A percentile compares a stretch with the other conserved stretches of the same genome.
These are phyloP conservation scores for Ganoderma leucocontextum DNA, from an alignment of 1,284 basidiomycete species.

Conservation along the genomic window DNA sequence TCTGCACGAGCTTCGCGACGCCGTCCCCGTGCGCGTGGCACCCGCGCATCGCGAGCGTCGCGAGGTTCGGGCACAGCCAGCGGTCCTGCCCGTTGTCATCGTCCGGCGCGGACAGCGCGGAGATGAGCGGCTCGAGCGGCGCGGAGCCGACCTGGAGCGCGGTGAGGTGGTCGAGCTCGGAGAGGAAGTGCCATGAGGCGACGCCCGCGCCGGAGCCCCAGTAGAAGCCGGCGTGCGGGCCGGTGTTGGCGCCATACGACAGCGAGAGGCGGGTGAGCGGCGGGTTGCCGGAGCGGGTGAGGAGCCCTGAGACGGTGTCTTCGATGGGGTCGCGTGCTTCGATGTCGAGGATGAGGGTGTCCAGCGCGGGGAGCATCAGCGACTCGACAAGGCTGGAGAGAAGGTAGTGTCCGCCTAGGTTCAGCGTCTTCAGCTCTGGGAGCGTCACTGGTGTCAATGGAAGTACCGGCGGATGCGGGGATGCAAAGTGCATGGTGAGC, in stretches of 20 bases:
- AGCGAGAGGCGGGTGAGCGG: constrained; percentile 64
- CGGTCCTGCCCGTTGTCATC: constrained; percentile 56
- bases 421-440: constrained; percentile 58
- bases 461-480: constrained; percentile 65
- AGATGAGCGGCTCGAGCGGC: constrained; percentile 66
- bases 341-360: constrained; percentile 66
- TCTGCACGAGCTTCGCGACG: constrained; percentile 68
- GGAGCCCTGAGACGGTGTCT: constrained; percentile 65
- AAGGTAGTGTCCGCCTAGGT: constrained; percentile 71
- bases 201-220: constrained; percentile 51
- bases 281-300: constrained; percentile 63
- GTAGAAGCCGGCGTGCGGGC: constrained; percentile 50
- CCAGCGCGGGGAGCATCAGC: constrained; percentile 62
- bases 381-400: constrained; percentile 68
- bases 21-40: constrained; percentile 71
- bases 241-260: constrained; percentile 55
- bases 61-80: constrained; percentile 71
- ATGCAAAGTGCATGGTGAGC: constrained; percentile 67
- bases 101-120: constrained; percentile 62
- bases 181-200: constrained; percentile 58
- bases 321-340: constrained; percentile 75
- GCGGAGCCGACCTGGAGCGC: constrained; percentile 68
- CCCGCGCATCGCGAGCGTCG: constrained; percentile 61
- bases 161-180: constrained; percentile 55
- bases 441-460: constrained; percentile 63